Base-by-base conservation (phyloP, 1,284 basidiomycete species). In the Ceratorhiza oryzae-sativae region DNA sequence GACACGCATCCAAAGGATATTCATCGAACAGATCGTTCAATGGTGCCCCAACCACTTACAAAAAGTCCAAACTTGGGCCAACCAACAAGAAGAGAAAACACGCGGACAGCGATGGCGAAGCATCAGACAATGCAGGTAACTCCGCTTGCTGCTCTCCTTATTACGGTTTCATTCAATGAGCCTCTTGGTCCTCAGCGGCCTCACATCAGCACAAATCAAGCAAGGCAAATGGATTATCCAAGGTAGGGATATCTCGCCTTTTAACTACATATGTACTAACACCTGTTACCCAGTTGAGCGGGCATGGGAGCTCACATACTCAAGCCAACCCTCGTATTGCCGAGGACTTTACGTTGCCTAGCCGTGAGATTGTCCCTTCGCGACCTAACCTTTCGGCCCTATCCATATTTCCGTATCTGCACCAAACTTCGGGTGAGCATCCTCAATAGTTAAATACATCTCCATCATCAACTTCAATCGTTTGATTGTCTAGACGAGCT, bases 351-450 rank as follows among this genome's bases (percentile, higher is more conserved):
- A 48, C 67, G n/a, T 30, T 70, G 15, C 67, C 67, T 23, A 59
- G 20, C 42, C 67, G 53, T 13, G 67, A 70, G 36, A 58, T 20
- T 18, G 55, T 70, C 34, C 55, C 67, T 13, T 13, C 67, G n/a
- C 51, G 20, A 30, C 55, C 67, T 6, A 71, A 59, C 41, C 56
- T 71, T 18, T 42, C 56, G 3, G 27, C 45, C 34, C 56, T 71
- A 39, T 71, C 67, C n/a, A 71, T 60, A 71, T 71, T 71, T 45
- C 67, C 67, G 27, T 71, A 71, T 51, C 56, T 71, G 12, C 67
- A 71, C 34, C 67, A 71, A 71, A 49, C 41, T 23, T 32, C 45
- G 30, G 67, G 67, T 71, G 34, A 60, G 56, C 45, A 61, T n/a
- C 59, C 41, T 20, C 34, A 3, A 12, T 20, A 34, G 18, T 61